Evolutionary conservation across 2,329 filamentous ascomycete genomes (phyloP).

Genomic region (Fusarium sp.): DNA sequence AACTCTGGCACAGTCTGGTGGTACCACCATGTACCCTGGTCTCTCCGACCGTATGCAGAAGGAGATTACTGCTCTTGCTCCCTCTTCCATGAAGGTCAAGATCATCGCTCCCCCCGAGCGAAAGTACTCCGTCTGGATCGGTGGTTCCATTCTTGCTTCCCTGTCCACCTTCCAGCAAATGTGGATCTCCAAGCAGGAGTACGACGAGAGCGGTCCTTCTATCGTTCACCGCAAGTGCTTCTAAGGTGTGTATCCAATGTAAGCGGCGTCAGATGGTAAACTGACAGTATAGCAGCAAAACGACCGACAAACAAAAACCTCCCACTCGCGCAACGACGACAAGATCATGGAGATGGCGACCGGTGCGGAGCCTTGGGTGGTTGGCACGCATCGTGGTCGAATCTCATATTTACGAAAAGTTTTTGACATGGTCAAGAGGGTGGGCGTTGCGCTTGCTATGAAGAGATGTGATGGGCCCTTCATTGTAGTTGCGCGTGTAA

Average conservation of each 20-base stretch:
- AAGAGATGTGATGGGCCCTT: conserved; percentile 58
- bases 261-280: neutral
- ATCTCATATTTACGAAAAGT: conserved; percentile 66
- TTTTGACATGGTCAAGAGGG: conserved; percentile 63
- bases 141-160: conserved; percentile 99
- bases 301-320: conserved; percentile 47
- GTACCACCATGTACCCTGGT: conserved; percentile 99
- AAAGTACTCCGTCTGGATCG: conserved; percentile 99
- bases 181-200: conserved; percentile 99
- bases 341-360: conserved; percentile 56
- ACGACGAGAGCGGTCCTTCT: conserved; percentile 99
- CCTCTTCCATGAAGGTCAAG: conserved; percentile 99
- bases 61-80: conserved; percentile 99
- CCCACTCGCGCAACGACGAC: conserved; percentile 49
- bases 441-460: conserved; percentile 58
- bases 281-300: conserved; percentile 45
- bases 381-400: conserved; percentile 59
- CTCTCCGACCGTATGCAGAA: conserved; percentile 99
- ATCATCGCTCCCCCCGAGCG: conserved; percentile 99
- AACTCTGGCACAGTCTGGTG: conserved; percentile 79
- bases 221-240: conserved; percentile 99
- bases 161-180: conserved; percentile 99
- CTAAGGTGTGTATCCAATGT: conserved; percentile 71
- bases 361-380: conserved; percentile 54
- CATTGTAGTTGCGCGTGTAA: conserved; percentile 60